A percentile compares a stretch with the other conserved stretches of the same genome.
Conservation (phyloP, 257 asterid species). For the Paraleonurus japonicus region DNA sequence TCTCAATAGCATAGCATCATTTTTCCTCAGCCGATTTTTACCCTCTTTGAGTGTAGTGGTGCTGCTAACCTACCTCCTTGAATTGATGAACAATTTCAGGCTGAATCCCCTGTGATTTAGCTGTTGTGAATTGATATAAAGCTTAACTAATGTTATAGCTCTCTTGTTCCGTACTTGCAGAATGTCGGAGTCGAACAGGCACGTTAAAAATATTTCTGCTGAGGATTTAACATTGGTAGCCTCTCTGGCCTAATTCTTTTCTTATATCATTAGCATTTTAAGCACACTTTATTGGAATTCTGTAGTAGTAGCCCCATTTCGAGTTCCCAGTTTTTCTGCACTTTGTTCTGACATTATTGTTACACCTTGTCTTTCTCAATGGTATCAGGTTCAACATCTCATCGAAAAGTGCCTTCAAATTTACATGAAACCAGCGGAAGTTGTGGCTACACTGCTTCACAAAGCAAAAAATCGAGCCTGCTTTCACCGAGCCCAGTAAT, state of each 20-base stretch:
- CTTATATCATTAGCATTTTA: no score
- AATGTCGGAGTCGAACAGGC: conserved; percentile 43
- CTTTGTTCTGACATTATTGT: background rate
- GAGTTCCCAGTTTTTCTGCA: no score
- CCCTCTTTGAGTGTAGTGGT: background rate
- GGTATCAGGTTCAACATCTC: conserved; percentile 76
- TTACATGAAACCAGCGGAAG: conserved; percentile 82
- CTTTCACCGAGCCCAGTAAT: conserved; percentile 81
- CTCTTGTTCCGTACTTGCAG: conserved; percentile 23
- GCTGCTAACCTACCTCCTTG: no score
- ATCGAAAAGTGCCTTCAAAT: conserved; percentile 92
- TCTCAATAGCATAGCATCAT: background rate
- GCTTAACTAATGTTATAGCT: conserved; percentile 4
- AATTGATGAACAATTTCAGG: conserved; percentile 27
- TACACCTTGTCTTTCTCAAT: conserved; percentile 14
- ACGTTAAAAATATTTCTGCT: conserved; percentile 46
- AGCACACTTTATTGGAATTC: no score
- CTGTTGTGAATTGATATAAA: conserved; percentile 20
- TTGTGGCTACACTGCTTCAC: conserved; percentile 55
- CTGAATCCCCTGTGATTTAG: background rate
- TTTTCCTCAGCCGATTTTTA: background rate
- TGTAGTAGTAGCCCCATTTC: no score
- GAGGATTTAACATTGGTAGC: conserved; percentile 74
- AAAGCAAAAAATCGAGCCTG: conserved; percentile 86
- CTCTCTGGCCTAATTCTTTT: background rate